These are phyloP conservation scores for Phellopilus nigrolimitatus DNA, from an alignment of 1,284 basidiomycete genomes.

Conservation along the genomic window DNA sequence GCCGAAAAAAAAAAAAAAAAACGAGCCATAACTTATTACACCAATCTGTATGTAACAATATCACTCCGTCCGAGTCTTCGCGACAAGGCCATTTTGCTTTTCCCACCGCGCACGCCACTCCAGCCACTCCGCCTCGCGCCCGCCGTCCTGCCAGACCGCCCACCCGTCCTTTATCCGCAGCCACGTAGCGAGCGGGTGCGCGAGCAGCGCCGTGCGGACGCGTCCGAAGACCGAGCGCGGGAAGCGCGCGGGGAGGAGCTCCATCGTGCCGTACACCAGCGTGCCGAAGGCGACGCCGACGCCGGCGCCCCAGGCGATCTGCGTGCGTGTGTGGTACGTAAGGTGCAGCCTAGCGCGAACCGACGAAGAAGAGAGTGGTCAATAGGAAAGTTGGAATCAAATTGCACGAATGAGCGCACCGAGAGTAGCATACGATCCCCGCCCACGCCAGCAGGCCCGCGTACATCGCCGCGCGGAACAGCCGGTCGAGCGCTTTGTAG, in stretches of 20 bases:
- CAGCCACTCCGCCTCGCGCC: slow-evolving; percentile 60
- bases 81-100: slow-evolving; percentile 2
- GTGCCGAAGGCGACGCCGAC: slow-evolving; percentile 62
- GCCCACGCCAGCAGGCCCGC: slow-evolving; percentile 49
- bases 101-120: slow-evolving; percentile 52
- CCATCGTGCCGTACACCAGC: slow-evolving; percentile 53
- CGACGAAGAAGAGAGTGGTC: not conserved
- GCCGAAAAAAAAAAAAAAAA: no score
- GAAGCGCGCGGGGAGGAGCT: slow-evolving; percentile 50
- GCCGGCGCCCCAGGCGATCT: slow-evolving; percentile 68
- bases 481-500: slow-evolving; percentile 41
- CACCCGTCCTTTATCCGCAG: slow-evolving; percentile 76
- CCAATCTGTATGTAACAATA: no score
- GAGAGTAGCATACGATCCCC: slow-evolving; percentile 70
- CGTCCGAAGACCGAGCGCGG: slow-evolving; percentile 52
- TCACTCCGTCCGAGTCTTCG: not conserved
- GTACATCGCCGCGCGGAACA: slow-evolving; percentile 47
- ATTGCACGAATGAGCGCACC: slow-evolving; percentile 38
- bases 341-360: slow-evolving; percentile 54
- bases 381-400: not conserved
- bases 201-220: slow-evolving; percentile 45
- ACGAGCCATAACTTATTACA: no score
- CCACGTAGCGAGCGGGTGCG: slow-evolving; percentile 59
- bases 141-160: slow-evolving; percentile 71
- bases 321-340: slow-evolving; percentile 65